Evolutionary conservation across 768 basidiomycete genomes (phyloP).

Genomic region (Phaffia australis): DNA sequence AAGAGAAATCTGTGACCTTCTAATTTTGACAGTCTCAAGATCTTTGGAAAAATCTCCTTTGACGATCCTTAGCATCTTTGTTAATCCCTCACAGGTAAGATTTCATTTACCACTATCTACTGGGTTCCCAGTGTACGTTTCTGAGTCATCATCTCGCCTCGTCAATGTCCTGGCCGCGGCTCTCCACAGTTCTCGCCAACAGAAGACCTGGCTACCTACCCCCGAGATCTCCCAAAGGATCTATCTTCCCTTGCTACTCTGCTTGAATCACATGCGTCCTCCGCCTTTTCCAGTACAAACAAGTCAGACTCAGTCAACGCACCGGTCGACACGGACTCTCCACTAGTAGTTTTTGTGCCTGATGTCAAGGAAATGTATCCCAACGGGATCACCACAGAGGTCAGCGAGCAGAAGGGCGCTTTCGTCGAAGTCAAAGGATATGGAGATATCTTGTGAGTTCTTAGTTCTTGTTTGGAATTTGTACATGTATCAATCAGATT

Average conservation of each 20-base stretch:
- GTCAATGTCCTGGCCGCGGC: too few relatives aligned
- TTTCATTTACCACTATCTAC: neutral
- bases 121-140: neutral
- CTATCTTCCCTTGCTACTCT: slow-evolving; percentile 48
- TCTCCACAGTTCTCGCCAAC: slow-evolving; percentile 63
- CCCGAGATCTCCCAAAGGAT: slow-evolving; percentile 70
- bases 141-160: neutral
- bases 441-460: slow-evolving; percentile 84
- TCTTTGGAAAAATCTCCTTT: slow-evolving; percentile 68
- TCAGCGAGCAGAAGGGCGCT: slow-evolving; percentile 64
- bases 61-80: slow-evolving; percentile 90
- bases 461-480: neutral
- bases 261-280: slow-evolving; percentile 18
- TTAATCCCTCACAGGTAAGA: slow-evolving; percentile 74
- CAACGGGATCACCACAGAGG: slow-evolving; percentile 70
- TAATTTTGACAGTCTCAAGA: slow-evolving; percentile 50
- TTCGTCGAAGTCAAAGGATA: slow-evolving; percentile 88
- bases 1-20: neutral
- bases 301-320: neutral
- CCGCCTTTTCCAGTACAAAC: neutral
- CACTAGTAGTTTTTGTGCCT: slow-evolving; percentile 60
- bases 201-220: slow-evolving; percentile 85
- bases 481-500: neutral
- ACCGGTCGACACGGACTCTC: slow-evolving; percentile 27
- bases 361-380: slow-evolving; percentile 80